Conservation (phyloP, 805 yeast species). For the Ascoidea tarda region DNA sequence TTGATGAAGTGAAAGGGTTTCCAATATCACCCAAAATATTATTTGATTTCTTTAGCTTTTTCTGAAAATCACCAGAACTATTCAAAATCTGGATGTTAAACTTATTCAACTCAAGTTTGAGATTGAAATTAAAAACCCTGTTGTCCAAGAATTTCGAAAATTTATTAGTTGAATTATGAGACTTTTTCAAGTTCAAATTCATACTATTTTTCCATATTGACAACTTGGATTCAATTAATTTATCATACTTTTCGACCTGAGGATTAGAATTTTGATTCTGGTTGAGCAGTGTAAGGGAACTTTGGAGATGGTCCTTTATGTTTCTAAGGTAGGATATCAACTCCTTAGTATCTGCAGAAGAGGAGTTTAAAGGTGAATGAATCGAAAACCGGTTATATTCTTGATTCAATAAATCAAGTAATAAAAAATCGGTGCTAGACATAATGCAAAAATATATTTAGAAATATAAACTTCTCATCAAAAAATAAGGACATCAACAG, state of each 20-base stretch:
- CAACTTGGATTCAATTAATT: neutral
- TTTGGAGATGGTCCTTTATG: neutral
- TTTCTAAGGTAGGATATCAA: neutral
- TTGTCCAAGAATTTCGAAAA: conserved; percentile 6
- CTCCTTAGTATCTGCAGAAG: neutral
- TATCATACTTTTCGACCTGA: neutral
- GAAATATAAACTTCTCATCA: too few species aligned
- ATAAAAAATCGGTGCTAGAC: neutral
- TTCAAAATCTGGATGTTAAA: conserved; percentile 1
- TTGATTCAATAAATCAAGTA: too few species aligned
- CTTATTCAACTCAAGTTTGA: conserved; percentile 3
- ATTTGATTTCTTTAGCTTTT: too few species aligned
- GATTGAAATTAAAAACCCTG: conserved; percentile 8
- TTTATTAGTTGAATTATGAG: conserved; percentile 2
- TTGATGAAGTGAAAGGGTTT: too few species aligned
- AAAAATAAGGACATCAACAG: too few species aligned
- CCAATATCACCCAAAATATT: too few species aligned
- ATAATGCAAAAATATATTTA: too few species aligned
- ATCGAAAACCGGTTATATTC: neutral
- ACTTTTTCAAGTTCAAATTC: conserved; percentile 2
- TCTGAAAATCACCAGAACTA: neutral
- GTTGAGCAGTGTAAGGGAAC: too few species aligned
- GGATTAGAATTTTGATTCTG: too few species aligned
- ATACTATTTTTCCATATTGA: conserved; percentile 4
- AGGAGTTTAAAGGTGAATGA: neutral